Evolutionary conservation across 2,329 filamentous ascomycete species (phyloP).

Genomic region (Ophiostoma sp.): DNA sequence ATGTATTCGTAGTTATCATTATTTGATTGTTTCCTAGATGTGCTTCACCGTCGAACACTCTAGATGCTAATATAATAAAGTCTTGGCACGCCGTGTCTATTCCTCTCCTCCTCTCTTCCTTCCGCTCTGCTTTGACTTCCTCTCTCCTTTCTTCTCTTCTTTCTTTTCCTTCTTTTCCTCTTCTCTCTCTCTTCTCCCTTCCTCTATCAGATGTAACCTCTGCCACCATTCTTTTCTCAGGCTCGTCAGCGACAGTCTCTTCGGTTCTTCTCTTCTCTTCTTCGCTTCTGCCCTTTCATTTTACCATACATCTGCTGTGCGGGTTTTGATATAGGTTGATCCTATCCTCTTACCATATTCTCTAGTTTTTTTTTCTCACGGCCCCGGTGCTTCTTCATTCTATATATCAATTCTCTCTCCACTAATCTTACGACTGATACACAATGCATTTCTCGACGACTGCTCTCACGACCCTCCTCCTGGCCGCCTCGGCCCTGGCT

Average conservation of each 20-base stretch:
- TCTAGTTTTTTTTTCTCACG: not conserved
- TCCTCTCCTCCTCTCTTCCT: not conserved
- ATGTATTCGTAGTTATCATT: not conserved
- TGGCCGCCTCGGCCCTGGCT: constrained; percentile 21
- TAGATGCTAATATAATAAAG: not conserved
- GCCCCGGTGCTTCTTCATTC: not conserved
- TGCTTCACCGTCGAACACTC: not conserved
- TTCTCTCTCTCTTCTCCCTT: not conserved
- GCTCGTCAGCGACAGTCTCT: constrained; percentile 6
- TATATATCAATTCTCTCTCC: too few relatives aligned
- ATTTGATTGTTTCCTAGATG: not conserved
- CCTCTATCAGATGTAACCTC: constrained; percentile 2
- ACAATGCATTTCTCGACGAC: constrained; percentile 28
- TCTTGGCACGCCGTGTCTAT: not conserved
- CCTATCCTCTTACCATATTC: not conserved
- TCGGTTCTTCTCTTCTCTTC: constrained; percentile 13
- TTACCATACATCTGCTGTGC: not conserved
- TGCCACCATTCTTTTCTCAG: constrained; percentile 1
- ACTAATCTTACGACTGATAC: not conserved
- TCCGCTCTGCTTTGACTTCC: too few relatives aligned
- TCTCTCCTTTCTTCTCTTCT: not conserved
- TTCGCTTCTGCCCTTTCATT: constrained; percentile 10
- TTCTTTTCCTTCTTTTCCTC: not conserved
- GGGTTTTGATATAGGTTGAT: not conserved
- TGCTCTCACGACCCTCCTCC: constrained; percentile 25